These are phyloP conservation scores for Diaporthe citriasiana DNA, from an alignment of 2,329 filamentous ascomycete species.

Conservation along the genomic window DNA sequence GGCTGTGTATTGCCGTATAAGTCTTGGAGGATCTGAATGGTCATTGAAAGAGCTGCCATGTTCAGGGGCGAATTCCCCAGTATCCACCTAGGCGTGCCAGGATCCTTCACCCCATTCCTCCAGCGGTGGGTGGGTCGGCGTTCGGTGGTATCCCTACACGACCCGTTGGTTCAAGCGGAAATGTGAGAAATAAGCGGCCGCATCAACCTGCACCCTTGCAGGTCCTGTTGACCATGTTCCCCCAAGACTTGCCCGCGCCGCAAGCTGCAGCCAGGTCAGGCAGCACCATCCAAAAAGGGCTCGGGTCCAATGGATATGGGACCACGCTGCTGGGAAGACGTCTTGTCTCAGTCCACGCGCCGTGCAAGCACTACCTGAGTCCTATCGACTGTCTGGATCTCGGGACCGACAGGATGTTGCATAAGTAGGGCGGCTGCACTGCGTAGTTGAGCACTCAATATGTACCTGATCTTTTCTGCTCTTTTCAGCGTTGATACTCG, in stretches of 20 bases:
- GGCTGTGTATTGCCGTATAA: not conserved
- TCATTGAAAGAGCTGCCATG: constrained; percentile 4
- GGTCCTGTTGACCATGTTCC: constrained; percentile 9
- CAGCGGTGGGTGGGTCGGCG: constrained; percentile 10
- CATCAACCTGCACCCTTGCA: not conserved
- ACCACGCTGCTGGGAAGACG: not conserved
- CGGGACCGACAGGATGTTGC: constrained; percentile 17
- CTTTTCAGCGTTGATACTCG: not conserved
- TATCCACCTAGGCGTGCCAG: not conserved
- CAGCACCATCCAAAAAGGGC: constrained; percentile 11
- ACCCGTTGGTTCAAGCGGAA: constrained; percentile 4
- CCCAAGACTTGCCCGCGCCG: constrained; percentile 28
- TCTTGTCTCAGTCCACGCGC: constrained; percentile 14
- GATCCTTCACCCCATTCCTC: not conserved
- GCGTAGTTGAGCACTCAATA: not conserved
- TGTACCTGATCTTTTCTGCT: constrained; percentile 2
- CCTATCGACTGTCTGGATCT: not conserved
- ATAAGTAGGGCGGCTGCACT: constrained; percentile 5
- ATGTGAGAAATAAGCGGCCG: constrained; percentile 17
- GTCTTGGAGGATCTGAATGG: not conserved
- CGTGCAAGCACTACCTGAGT: not conserved
- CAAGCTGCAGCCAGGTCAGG: constrained; percentile 24
- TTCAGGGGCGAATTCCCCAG: not conserved
- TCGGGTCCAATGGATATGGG: constrained; percentile 2
- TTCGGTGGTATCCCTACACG: not conserved